Evolutionary conservation across 2,329 filamentous ascomycete genomes (phyloP).

Genomic region (Stemphylium lycopersici): DNA sequence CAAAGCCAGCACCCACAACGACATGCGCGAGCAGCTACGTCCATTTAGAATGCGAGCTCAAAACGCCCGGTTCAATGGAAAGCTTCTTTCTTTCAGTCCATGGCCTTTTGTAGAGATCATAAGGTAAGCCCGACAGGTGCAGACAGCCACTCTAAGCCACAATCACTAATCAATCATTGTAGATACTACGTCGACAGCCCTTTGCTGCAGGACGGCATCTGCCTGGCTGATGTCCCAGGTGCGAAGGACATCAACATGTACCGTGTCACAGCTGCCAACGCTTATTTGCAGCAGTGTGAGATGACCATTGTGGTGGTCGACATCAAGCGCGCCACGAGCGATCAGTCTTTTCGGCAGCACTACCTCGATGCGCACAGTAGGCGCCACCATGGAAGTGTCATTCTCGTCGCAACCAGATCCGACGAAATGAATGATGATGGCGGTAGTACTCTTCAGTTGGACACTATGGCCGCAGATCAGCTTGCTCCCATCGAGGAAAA

Average conservation of each 20-base stretch:
- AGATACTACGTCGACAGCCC: constrained; percentile 4
- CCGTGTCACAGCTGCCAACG: constrained; percentile 14
- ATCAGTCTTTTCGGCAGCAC: constrained; percentile 14
- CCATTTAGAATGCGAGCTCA: constrained; percentile 18
- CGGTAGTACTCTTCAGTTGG: background rate
- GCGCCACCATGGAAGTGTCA: constrained; percentile 23
- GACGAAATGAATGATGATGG: constrained; percentile 21
- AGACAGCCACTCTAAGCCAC: background rate
- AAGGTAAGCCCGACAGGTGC: background rate
- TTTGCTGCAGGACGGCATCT: constrained; percentile 1
- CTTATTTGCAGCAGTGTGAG: constrained; percentile 25
- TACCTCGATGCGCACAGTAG: constrained; percentile 21
- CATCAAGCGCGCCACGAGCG: constrained; percentile 19
- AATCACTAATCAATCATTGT: background rate
- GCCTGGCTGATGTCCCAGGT: constrained; percentile 25
- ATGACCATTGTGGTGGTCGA: constrained; percentile 27
- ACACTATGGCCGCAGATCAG: constrained; percentile 2
- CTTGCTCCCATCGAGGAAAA: constrained; percentile 6
- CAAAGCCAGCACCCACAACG: constrained; percentile 6
- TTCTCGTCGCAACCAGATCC: constrained; percentile 25
- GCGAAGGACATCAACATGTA: constrained; percentile 18
- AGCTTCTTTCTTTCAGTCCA: constrained; percentile 18
- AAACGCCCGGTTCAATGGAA: constrained; percentile 16
- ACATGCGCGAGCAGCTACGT: constrained; percentile 17
- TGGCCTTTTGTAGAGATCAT: constrained; percentile 33